Percentiles rank a stretch among this genome's conserved stretches.
Conservation (phyloP, 768 basidiomycete species). For the Mycena galopus region DNA sequence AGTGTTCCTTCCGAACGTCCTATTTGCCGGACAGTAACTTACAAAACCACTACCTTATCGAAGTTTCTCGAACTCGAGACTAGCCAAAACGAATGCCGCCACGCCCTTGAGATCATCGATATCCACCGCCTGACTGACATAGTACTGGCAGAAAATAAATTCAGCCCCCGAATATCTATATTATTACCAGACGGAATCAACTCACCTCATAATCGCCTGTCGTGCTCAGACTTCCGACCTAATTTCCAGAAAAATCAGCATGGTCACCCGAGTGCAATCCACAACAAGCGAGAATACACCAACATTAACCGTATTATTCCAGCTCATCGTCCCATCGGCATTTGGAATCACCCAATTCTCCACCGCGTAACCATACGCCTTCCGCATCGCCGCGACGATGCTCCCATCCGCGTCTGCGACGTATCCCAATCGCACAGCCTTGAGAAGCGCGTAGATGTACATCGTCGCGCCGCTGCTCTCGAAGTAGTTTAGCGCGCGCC, state of each 20-base stretch:
- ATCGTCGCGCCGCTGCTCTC: slow-evolving; percentile 62
- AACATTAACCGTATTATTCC: slow-evolving; percentile 61
- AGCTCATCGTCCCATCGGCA: slow-evolving; percentile 59
- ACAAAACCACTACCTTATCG: not conserved
- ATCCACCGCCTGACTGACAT: slow-evolving; percentile 53
- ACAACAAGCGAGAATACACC: slow-evolving; percentile 27
- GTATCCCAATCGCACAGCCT: slow-evolving; percentile 58
- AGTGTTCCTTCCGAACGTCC: too few species aligned
- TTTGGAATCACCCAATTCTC: slow-evolving; percentile 57
- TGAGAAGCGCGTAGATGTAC: slow-evolving; percentile 62
- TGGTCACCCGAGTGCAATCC: not conserved
- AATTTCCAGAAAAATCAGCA: not conserved
- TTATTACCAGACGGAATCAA: not conserved
- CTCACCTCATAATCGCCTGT: slow-evolving; percentile 55
- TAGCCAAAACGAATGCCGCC: slow-evolving; percentile 61
- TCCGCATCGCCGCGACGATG: slow-evolving; percentile 52
- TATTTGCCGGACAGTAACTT: too few species aligned
- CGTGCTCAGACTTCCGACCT: slow-evolving; percentile 58
- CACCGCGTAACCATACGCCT: slow-evolving; percentile 58
- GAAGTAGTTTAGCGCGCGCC: slow-evolving; percentile 60
- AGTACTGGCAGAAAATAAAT: slow-evolving; percentile 50
- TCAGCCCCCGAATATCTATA: too few species aligned
- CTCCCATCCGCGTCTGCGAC: slow-evolving; percentile 54
- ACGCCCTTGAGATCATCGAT: slow-evolving; percentile 63
- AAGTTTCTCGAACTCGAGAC: slow-evolving; percentile 56